Evolutionary conservation across 1,284 basidiomycete species (phyloP).

Genomic region (Schizophyllum amplum): DNA sequence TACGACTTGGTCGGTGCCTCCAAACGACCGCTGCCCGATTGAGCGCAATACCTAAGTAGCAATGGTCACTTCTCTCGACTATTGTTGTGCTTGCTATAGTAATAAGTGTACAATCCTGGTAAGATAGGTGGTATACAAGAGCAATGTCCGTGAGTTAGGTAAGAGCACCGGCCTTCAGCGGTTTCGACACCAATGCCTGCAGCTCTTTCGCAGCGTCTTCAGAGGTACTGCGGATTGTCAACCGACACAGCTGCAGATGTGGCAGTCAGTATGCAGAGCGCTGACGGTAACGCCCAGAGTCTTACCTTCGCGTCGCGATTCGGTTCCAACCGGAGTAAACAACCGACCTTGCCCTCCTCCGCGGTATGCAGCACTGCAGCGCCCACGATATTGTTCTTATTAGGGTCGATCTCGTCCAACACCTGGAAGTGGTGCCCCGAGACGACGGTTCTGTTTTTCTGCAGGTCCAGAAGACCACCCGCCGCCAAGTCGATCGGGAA

Average conservation of each 20-base stretch:
- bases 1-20: too few species aligned
- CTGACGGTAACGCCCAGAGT: too few species aligned
- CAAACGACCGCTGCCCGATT: too few species aligned
- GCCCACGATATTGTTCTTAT: slow-evolving; percentile 81
- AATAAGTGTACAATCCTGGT: background rate
- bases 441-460: slow-evolving; percentile 69
- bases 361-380: slow-evolving; percentile 92
- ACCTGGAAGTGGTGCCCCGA: slow-evolving; percentile 71
- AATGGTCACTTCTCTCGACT: background rate
- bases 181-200: slow-evolving; percentile 58
- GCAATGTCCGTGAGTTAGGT: slow-evolving; percentile 9
- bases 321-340: slow-evolving; percentile 88
- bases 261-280: slow-evolving; percentile 6
- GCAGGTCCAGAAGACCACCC: slow-evolving; percentile 66
- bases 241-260: slow-evolving; percentile 68
- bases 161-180: slow-evolving; percentile 26
- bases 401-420: slow-evolving; percentile 78
- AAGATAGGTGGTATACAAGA: slow-evolving; percentile 5
- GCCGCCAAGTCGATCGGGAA: slow-evolving; percentile 73
- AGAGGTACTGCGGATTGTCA: slow-evolving; percentile 94
- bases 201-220: slow-evolving; percentile 84
- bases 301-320: slow-evolving; percentile 89
- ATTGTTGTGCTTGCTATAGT: background rate
- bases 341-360: slow-evolving; percentile 87
- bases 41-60: too few species aligned